Base-by-base conservation (phyloP, 2,329 filamentous ascomycete genomes). In the Phialemoniopsis sp. region DNA sequence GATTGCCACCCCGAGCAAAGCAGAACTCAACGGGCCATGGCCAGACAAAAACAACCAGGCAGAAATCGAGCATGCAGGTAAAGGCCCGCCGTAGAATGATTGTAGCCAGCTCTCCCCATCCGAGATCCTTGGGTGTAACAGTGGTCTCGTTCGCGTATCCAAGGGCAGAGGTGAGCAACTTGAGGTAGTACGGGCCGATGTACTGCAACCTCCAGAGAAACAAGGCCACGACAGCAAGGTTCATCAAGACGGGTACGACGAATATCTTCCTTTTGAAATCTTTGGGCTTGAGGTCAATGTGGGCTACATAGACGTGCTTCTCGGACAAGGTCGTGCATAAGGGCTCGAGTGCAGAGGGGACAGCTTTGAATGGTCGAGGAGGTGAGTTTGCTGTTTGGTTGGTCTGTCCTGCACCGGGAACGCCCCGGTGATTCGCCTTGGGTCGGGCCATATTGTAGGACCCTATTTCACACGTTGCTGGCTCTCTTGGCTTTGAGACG, bases 231-330 rank as follows among this genome's bases (percentile, higher is more conserved):
- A 96, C 80, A 49, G 68, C 63, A 28, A 85, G 41, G 62, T 96
- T 96, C 64, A 95, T 80, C 14, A 81, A 60, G 14, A 89, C 72
- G 13, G 90, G 89, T 1, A 95, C 81, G 35, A 80, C 53, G 63
- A 95, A 96, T 53, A 94, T 85, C 54, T 87, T 85, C 58, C 78
- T 78, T 66, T 96, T 96, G 64, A 90, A 80, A 19, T 73, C 70
- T 15, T 65, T 62, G 0, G 82, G 80, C 45, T 85, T 81, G 44
- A 64, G 67, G 70, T 96, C 90, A 62, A 95, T 70, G 67, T 95
- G 89, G 21, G 85, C 74, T 53, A 96, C 77, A 73, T 96, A 95
- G 57, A 95, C 75, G 60, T 87, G 80, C 40, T 76, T 66, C 40
- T 76, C 70, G 42, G 80, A 75, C 43, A 95, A 80, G 32, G 70